Evolutionary conservation across 768 basidiomycete species (phyloP).

Genomic region (Pholiota molesta): DNA sequence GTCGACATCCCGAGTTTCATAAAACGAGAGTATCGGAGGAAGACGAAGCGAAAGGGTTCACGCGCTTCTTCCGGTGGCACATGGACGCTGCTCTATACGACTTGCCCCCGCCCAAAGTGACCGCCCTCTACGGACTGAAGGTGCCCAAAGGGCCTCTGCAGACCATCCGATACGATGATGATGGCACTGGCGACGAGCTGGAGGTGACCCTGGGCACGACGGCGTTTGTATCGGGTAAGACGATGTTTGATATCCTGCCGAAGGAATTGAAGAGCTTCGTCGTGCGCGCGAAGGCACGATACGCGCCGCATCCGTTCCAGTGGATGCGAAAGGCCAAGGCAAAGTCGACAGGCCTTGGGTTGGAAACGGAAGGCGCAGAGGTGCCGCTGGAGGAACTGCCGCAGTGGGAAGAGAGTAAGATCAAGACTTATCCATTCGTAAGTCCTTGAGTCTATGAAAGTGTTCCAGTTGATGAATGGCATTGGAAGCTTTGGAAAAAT

Average conservation of each 20-base stretch:
- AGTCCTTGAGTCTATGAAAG: conserved; percentile 26
- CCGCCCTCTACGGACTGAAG: conserved; percentile 75
- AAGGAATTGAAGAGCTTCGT: conserved; percentile 74
- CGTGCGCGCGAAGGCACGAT: conserved; percentile 71
- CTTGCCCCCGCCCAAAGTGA: conserved; percentile 76
- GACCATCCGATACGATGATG: conserved; percentile 77
- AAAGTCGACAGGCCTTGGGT: conserved; percentile 76
- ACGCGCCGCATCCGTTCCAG: conserved; percentile 84
- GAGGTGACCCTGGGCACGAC: conserved; percentile 84
- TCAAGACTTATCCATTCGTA: conserved; percentile 70
- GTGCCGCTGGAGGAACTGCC: conserved; percentile 66
- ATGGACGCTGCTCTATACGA: conserved; percentile 86
- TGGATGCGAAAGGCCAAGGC: conserved; percentile 84
- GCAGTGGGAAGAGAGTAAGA: conserved; percentile 71
- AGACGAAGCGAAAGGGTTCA: conserved; percentile 72
- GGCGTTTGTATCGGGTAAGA: conserved; percentile 77
- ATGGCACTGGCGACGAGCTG: conserved; percentile 83
- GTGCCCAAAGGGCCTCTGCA: conserved; percentile 70
- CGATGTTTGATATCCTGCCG: conserved; percentile 81
- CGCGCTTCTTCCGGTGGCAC: conserved; percentile 89
- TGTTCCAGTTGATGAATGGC: not conserved
- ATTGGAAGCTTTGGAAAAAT: conserved; percentile 82
- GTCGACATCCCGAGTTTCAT: conserved; percentile 83
- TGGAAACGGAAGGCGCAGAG: conserved; percentile 77
- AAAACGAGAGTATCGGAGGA: conserved; percentile 72